phyloP scores from a whole-genome alignment of 2,329 filamentous ascomycete genomes.

The Pseudocercospora crystallina region DNA sequence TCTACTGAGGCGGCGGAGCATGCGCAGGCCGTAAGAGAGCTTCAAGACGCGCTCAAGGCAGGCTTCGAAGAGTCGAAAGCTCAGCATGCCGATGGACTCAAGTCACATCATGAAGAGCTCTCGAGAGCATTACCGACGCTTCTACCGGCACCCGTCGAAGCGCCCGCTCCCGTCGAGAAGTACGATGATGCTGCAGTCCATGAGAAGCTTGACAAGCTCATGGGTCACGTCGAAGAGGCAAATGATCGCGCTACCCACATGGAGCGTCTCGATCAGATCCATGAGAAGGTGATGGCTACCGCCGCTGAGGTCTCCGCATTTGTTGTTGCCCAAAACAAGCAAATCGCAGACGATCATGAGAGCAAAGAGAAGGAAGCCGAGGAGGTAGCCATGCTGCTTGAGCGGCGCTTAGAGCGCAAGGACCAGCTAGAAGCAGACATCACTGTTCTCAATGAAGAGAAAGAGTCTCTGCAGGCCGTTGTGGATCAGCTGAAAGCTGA shows the following conservation, averaged over 20 bases:
- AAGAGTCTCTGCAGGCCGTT: constrained; percentile 49
- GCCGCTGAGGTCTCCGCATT: constrained; percentile 83
- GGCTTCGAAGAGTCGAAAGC: constrained; percentile 46
- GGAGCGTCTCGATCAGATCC: constrained; percentile 82
- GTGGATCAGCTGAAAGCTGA: constrained; percentile 64
- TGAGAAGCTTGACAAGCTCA: constrained; percentile 51
- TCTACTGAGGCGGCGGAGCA: constrained; percentile 37
- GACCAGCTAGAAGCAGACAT: constrained; percentile 56
- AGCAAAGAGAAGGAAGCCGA: constrained; percentile 76
- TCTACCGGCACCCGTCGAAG: constrained; percentile 41
- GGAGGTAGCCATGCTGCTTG: constrained; percentile 76
- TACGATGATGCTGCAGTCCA: constrained; percentile 59
- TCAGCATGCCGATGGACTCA: constrained; percentile 34
- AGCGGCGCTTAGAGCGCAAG: constrained; percentile 69
- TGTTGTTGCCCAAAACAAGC: constrained; percentile 71
- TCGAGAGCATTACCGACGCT: constrained; percentile 45
- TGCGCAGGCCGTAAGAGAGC: constrained; percentile 44
- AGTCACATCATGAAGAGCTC: constrained; percentile 43
- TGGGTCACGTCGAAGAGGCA: constrained; percentile 65
- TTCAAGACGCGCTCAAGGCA: constrained; percentile 43
- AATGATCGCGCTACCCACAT: constrained; percentile 72
- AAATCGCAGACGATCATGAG: constrained; percentile 74
- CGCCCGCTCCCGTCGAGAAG: constrained; percentile 51
- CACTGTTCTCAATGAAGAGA: constrained; percentile 46
- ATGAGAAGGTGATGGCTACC: constrained; percentile 80